Percentiles rank a stretch among this genome's conserved stretches.
Evolutionary conservation across 352 stramenopile genomes (phyloP).

Genomic region (Globisporangium recalcitrans): DNA sequence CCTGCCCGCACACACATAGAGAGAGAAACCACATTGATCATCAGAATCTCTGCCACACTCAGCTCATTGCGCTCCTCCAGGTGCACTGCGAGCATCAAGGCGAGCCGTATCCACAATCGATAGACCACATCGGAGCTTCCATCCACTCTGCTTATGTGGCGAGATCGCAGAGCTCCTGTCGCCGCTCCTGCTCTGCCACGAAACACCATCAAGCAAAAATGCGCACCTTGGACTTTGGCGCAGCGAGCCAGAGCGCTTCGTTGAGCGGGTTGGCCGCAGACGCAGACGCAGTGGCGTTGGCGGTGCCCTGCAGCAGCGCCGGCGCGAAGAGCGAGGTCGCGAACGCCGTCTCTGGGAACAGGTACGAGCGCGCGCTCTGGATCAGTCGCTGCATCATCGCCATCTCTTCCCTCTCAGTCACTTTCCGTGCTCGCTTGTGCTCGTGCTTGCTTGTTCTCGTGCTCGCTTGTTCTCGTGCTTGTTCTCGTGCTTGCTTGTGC

Average conservation of each 20-base stretch:
- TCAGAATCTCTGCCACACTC: neutral
- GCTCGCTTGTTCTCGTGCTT: slow-evolving; percentile 3
- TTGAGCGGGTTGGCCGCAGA: slow-evolving; percentile 49
- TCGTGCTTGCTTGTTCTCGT: slow-evolving; percentile 5
- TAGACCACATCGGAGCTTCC: neutral
- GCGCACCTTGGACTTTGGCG: slow-evolving; percentile 84
- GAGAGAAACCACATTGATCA: neutral
- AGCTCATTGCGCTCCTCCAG: neutral
- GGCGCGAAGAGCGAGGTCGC: slow-evolving; percentile 27
- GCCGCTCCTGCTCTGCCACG: neutral
- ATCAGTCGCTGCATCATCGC: slow-evolving; percentile 63
- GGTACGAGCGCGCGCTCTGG: slow-evolving; percentile 54
- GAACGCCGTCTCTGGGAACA: slow-evolving; percentile 48
- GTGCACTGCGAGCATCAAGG: neutral
- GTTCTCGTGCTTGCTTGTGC: neutral
- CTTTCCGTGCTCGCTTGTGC: neutral
- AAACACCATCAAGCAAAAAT: no score
- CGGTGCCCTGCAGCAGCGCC: slow-evolving; percentile 29
- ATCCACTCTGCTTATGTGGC: neutral
- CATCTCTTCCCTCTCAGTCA: slow-evolving; percentile 1
- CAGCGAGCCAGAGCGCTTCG: slow-evolving; percentile 75
- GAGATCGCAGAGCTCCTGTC: neutral
- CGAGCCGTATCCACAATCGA: neutral
- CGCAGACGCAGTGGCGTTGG: slow-evolving; percentile 22
- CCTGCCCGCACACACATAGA: slow-evolving; percentile 26